Evolutionary conservation across 202 grass and related monocot species (phyloP).

Genomic region (Cymbopogon flexuosus): DNA sequence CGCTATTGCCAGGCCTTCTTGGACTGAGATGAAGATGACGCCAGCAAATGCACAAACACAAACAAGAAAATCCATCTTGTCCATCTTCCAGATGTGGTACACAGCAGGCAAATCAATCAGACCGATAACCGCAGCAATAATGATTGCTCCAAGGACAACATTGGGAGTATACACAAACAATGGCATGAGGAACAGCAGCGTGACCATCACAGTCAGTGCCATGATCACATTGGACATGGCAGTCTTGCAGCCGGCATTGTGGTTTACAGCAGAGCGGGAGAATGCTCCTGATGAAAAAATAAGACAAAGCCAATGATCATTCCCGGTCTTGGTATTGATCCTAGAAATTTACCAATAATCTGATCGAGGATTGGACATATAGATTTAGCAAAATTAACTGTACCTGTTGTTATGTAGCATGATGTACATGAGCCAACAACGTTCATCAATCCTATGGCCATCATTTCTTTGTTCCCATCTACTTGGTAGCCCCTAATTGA

Average conservation of each 20-base stretch:
- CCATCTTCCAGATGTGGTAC: constrained; percentile 89
- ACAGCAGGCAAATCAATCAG: constrained; percentile 71
- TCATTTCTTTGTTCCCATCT: constrained; percentile 99
- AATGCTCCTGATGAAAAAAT: constrained; percentile 55
- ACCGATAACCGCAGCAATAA: constrained; percentile 72
- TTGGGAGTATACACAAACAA: constrained; percentile 85
- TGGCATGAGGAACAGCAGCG: constrained; percentile 83
- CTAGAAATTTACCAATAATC: background rate
- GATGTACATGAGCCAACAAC: constrained; percentile 93
- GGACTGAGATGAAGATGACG: constrained; percentile 88
- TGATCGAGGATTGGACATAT: background rate
- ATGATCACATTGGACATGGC: constrained; percentile 91
- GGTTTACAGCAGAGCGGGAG: constrained; percentile 90
- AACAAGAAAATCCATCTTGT: constrained; percentile 90
- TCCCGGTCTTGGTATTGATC: background rate
- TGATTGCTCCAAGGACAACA: constrained; percentile 84
- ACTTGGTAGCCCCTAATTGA: constrained; percentile 82
- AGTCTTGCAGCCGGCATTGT: constrained; percentile 93
- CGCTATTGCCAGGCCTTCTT: constrained; percentile 85
- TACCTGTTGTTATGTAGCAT: constrained; percentile 91
- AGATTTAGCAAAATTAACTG: background rate
- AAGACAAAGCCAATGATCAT: background rate
- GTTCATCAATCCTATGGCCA: constrained; percentile 97
- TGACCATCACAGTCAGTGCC: constrained; percentile 86
- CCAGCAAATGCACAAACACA: constrained; percentile 82